Percentiles rank a stretch among this genome's conserved stretches.
Evolutionary conservation across 495 filamentous ascomycete genomes (phyloP).

Genomic region (Penicillium silybi): DNA sequence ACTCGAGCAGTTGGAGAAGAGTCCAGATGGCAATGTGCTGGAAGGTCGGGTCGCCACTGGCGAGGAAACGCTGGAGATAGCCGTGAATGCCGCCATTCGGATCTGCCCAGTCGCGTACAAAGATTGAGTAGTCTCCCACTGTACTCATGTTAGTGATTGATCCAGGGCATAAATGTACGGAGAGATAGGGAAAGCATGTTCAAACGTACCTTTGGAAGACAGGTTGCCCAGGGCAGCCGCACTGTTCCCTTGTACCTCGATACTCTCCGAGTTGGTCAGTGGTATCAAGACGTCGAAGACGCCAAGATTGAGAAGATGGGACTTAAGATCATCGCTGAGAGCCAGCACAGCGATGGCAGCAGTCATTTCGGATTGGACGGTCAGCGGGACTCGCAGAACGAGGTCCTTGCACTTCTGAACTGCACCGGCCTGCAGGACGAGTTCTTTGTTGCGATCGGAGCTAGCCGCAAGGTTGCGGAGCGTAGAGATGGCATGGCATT

Average conservation of each 20-base stretch:
- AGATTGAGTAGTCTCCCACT: constrained; percentile 97
- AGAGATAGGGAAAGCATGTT: neutral
- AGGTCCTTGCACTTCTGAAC: constrained; percentile 98
- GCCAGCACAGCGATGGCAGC: constrained; percentile 97
- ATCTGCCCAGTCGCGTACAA: constrained; percentile 88
- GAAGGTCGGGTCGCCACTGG: constrained; percentile 92
- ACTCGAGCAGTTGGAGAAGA: constrained; percentile 89
- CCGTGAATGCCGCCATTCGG: constrained; percentile 93
- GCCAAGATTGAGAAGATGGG: constrained; percentile 83
- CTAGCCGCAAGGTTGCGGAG: constrained; percentile 93
- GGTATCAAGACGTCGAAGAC: constrained; percentile 97
- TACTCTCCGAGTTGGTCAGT: constrained; percentile 88
- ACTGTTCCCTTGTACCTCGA: constrained; percentile 98
- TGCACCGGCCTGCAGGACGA: constrained; percentile 92
- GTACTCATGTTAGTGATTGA: constrained; percentile 14
- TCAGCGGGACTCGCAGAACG: constrained; percentile 87
- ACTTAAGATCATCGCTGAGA: constrained; percentile 91
- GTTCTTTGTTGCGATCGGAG: constrained; percentile 93
- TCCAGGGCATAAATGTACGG: neutral
- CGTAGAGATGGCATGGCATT: constrained; percentile 97
- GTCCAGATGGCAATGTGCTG: constrained; percentile 99
- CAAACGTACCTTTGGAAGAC: constrained; percentile 82
- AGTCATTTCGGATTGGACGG: constrained; percentile 98
- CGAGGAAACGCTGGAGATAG: constrained; percentile 87
- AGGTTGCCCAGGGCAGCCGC: constrained; percentile 93